These are phyloP conservation scores for Apiospora rasikravindrae DNA, from an alignment of 2,329 filamentous ascomycete genomes.

Conservation along the genomic window DNA sequence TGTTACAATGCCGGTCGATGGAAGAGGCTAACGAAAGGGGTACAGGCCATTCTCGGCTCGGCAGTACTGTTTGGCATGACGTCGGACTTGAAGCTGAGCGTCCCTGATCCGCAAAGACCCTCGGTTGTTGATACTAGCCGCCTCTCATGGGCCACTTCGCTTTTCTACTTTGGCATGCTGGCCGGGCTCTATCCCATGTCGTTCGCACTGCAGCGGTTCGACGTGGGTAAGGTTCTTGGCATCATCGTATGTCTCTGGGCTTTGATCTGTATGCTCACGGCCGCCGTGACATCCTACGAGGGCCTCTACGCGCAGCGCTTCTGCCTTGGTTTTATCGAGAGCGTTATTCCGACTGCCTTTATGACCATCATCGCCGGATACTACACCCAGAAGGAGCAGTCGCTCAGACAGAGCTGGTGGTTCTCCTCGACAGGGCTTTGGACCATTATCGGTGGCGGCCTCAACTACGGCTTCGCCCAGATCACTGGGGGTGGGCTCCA, in stretches of 20 bases:
- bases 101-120: conserved; percentile 53
- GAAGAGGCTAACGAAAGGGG: conserved; percentile 37
- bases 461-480: conserved; percentile 73
- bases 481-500: conserved; percentile 58
- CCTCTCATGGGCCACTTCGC: conserved; percentile 76
- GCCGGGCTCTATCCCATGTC: conserved; percentile 76
- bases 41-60: conserved; percentile 69
- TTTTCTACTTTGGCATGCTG: conserved; percentile 84
- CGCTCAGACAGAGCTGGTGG: conserved; percentile 70
- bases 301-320: conserved; percentile 72
- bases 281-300: conserved; percentile 65
- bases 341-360: conserved; percentile 68
- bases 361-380: conserved; percentile 67
- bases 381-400: conserved; percentile 70
- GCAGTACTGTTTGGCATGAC: conserved; percentile 81
- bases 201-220: conserved; percentile 71
- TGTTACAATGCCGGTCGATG: neutral
- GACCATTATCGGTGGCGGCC: conserved; percentile 65
- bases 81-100: conserved; percentile 64
- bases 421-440: conserved; percentile 65
- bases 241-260: conserved; percentile 70
- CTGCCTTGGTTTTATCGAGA: conserved; percentile 67
- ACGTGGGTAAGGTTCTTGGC: conserved; percentile 68
- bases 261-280: conserved; percentile 70
- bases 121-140: conserved; percentile 68